Evolutionary conservation across 164 flowering plant genomes (phyloP), one percentile per base, ranked within the genome.

Genomic region (Liriodendron chinense): DNA sequence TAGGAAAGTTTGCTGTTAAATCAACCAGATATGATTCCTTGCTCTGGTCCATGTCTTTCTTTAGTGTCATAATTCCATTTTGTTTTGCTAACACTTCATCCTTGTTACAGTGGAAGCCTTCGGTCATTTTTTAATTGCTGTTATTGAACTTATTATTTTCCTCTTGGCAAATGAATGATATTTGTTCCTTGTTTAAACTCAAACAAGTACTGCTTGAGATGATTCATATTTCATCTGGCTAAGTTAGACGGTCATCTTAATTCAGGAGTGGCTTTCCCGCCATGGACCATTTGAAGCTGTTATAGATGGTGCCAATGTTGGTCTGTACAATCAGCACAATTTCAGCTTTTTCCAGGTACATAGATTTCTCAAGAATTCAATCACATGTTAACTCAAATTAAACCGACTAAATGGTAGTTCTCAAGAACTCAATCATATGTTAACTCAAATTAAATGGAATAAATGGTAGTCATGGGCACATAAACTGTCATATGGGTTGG

Each of bases 281-380:
- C 85, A 87, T 87, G 98, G 98, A 76, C 99, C 99, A 69, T 96
- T 90, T 86, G 99, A 96, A 79, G 97, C 98, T 59, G 93, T 96
- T 25, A 71, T 96, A 77, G 99, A 96, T 84, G 99, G 94, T 76
- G 99, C 99, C 24, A 96, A 96, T 83, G 80, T 92, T 70, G 89
- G 92, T 23, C 88, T 91, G 68, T 34, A 75, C 68, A 85, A 87
- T 72, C 80, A 81, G 3, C 80, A 69, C 0, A 22, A 48, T 72
- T 89, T 94, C 80, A 92, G 70, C 80, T 93, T 92, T 78, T 49
- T 61, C 71, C 91, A 89, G 94, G 98, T 92, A 79, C 78, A 25
- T 2, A 25, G 6, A n/a, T 9, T 0, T 50, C 16, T 16, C 12
- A 4, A 4, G 43, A 34, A 34, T 0, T 34, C 43, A 34, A 34